Percentiles rank a stretch among this genome's conserved stretches.
Evolutionary conservation across 2,329 filamentous ascomycete genomes (phyloP).

Genomic region (Huntiella abstrusa): DNA sequence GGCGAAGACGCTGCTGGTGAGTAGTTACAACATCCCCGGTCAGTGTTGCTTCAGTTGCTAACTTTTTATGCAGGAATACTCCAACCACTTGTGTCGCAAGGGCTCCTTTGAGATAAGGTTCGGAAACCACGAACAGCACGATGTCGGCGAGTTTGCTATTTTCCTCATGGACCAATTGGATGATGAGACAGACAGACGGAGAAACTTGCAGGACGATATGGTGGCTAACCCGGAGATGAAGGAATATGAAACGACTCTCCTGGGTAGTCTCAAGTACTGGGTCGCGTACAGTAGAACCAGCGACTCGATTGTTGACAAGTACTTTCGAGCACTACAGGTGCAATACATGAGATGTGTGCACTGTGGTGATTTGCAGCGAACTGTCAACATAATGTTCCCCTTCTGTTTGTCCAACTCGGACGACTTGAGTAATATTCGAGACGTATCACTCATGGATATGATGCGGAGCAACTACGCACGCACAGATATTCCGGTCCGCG

Average conservation of each 20-base stretch:
- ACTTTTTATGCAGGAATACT: slow-evolving; percentile 32
- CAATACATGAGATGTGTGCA: slow-evolving; percentile 44
- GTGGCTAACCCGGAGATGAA: slow-evolving; percentile 12
- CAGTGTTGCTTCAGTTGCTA: slow-evolving; percentile 8
- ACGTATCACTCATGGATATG: neutral
- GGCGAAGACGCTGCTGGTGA: slow-evolving; percentile 38
- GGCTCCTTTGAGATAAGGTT: slow-evolving; percentile 27
- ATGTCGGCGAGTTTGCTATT: slow-evolving; percentile 75
- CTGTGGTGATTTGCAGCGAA: slow-evolving; percentile 25
- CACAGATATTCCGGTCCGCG: slow-evolving; percentile 48
- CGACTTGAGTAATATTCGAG: neutral
- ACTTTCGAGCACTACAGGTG: slow-evolving; percentile 62
- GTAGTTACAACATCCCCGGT: slow-evolving; percentile 13
- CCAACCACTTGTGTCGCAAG: slow-evolving; percentile 20
- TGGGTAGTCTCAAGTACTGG: slow-evolving; percentile 59
- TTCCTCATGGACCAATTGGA: slow-evolving; percentile 68
- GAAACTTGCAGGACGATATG: slow-evolving; percentile 21
- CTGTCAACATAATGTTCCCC: slow-evolving; percentile 35
- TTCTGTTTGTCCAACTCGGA: slow-evolving; percentile 14
- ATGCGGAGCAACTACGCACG: slow-evolving; percentile 20
- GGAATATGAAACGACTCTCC: slow-evolving; percentile 3
- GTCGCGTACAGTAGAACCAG: slow-evolving; percentile 47
- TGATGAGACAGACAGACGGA: slow-evolving; percentile 57
- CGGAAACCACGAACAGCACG: slow-evolving; percentile 63
- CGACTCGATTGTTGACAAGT: slow-evolving; percentile 55